These are phyloP conservation scores for Peronospora farinosa DNA, from an alignment of 352 stramenopile species.

Conservation along the genomic window DNA sequence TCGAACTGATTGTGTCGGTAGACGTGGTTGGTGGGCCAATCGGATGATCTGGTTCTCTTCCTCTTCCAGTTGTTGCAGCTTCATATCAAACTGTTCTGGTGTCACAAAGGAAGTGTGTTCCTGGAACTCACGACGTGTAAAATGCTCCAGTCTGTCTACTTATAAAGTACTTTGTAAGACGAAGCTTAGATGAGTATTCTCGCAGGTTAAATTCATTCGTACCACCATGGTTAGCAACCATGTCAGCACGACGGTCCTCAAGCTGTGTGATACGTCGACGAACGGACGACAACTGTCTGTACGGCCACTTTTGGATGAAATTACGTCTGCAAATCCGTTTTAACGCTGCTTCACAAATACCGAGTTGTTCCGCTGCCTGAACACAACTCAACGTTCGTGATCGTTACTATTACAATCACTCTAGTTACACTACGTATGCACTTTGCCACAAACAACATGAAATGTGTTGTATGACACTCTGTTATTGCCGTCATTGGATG, in stretches of 20 bases:
- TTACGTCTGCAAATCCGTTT: conserved; percentile 78
- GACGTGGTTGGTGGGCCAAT: conserved; percentile 13
- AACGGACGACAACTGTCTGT: conserved; percentile 58
- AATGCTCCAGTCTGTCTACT: conserved; percentile 1
- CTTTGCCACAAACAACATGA: too few relatives aligned
- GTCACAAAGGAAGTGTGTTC: background rate
- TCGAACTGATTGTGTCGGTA: background rate
- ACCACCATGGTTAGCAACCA: conserved; percentile 8
- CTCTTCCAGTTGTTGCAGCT: conserved; percentile 23
- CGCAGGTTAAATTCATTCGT: conserved; percentile 2
- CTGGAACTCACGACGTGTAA: background rate
- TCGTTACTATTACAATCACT: conserved; percentile 9
- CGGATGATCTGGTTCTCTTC: conserved; percentile 29
- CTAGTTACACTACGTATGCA: background rate
- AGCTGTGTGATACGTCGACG: conserved; percentile 42
- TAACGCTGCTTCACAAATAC: conserved; percentile 71
- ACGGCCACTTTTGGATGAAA: conserved; percentile 67
- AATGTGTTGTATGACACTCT: conserved; percentile 1
- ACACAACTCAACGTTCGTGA: conserved; percentile 13
- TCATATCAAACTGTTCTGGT: conserved; percentile 9
- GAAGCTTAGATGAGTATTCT: too few relatives aligned
- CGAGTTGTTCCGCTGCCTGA: conserved; percentile 52
- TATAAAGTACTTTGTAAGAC: background rate
- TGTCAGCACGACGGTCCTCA: conserved; percentile 3
- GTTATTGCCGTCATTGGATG: background rate